Evolutionary conservation across 2,329 filamentous ascomycete species (phyloP), one percentile per base, ranked within the genome.

Genomic region (Botrytis aclada): DNA sequence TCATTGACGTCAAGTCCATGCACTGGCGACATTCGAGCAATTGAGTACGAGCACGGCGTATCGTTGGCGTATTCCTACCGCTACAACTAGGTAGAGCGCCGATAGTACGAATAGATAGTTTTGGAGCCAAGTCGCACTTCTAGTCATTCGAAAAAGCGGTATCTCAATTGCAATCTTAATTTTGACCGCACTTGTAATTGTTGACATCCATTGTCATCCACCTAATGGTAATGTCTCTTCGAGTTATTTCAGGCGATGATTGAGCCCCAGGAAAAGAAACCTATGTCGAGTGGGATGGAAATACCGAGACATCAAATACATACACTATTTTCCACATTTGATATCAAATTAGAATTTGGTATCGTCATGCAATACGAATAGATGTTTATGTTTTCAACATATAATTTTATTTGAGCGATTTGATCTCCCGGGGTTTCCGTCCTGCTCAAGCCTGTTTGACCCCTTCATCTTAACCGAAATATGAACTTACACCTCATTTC

Each of bases 401-500:
- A 56, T 3, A 32, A 56, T 18, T 56, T 56, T 32, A 32, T 56
- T 29, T 56, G n/a, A 56, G n/a, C 14, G n/a, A 56, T 56, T 56
- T 56, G 51, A 9, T 56, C n/a, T 18, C 51, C 51, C n/a, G 51
- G 25, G 51, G n/a, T 56, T 29, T 56, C 51, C 51, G 51, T 18
- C 51, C 51, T 56, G 51, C 51, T 56, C 14, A 56, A 32, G 51
- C 51, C 51, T 56, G n/a, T 56, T 56, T 32, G 51, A 14, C 65
- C 65, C 65, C 47, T 67, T 67, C 65, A 69, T 69, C 34, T 69
- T 69, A 69, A 58, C 65, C 65, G 65, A 69, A 69, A 39, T 29
- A 25, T 16, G n/a, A 63, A n/a, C 12, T 51, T 12, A n/a, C 37
- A 56, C 10, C 16, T 29, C 29, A 65, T 56, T 18, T 29, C 25